Evolutionary conservation across 768 basidiomycete species (phyloP).

Genomic region (Lanmaoa rubissima): DNA sequence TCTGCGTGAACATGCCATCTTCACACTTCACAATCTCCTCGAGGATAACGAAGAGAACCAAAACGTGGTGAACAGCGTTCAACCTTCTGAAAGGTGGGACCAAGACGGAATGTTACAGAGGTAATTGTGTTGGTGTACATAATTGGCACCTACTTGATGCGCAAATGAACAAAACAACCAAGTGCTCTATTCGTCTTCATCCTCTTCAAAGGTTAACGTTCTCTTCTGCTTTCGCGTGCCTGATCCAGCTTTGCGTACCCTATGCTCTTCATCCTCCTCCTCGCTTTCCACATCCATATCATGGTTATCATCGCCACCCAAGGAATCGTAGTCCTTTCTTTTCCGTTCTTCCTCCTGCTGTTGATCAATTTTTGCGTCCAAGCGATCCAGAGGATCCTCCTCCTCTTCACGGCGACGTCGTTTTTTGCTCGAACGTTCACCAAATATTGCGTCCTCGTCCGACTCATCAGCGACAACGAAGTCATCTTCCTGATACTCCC

Average conservation of each 20-base stretch:
- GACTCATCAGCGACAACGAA: conserved; percentile 79
- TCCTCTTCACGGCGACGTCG: conserved; percentile 42
- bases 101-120: conserved; percentile 50
- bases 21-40: conserved; percentile 77
- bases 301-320: conserved; percentile 38
- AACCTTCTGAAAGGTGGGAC: conserved; percentile 59
- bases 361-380: conserved; percentile 66
- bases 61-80: conserved; percentile 68
- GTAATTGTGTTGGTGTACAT: conserved; percentile 29
- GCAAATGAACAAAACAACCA: neutral
- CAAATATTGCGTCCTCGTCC: conserved; percentile 55
- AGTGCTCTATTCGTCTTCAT: conserved; percentile 44
- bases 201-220: conserved; percentile 55
- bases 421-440: conserved; percentile 34
- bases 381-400: conserved; percentile 59
- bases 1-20: conserved; percentile 88
- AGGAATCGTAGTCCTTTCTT: conserved; percentile 34
- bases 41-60: conserved; percentile 79
- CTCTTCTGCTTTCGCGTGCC: conserved; percentile 51
- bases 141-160: neutral
- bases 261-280: conserved; percentile 66
- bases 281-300: conserved; percentile 78
- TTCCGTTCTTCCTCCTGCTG: conserved; percentile 53
- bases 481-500: conserved; percentile 82
- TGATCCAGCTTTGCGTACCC: conserved; percentile 55